Evolutionary conservation across 2,329 filamentous ascomycete genomes (phyloP).

Genomic region (Cylindrodendrum hubeiense): DNA sequence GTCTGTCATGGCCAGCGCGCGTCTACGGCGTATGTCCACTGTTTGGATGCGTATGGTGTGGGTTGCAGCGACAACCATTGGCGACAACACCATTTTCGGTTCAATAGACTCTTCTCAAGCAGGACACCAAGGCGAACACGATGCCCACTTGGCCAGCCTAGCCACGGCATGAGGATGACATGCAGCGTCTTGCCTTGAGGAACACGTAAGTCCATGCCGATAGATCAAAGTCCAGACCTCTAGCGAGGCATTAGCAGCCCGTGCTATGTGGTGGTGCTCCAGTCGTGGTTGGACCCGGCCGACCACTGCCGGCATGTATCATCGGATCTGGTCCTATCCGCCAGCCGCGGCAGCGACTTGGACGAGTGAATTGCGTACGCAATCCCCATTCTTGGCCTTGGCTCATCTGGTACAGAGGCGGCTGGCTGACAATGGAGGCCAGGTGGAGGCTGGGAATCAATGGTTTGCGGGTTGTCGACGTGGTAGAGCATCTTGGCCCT

Average conservation of each 20-base stretch:
- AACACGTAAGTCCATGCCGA: conserved; percentile 6
- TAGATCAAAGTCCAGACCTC: background rate
- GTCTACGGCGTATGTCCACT: background rate
- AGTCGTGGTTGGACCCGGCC: background rate
- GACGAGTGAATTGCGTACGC: conserved; percentile 8
- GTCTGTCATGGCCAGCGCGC: background rate
- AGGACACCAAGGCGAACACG: conserved; percentile 21
- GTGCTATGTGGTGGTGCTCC: background rate
- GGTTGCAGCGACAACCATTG: conserved; percentile 1
- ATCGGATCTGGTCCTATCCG: background rate
- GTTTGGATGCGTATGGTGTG: background rate
- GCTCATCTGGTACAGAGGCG: background rate
- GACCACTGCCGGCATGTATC: background rate
- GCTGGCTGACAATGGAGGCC: background rate
- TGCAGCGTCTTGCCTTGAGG: background rate
- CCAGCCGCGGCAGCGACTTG: background rate
- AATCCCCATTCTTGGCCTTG: conserved; percentile 9
- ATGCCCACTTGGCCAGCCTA: background rate
- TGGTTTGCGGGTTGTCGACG: conserved; percentile 6
- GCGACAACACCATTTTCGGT: conserved; percentile 1
- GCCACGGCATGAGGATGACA: conserved; percentile 13
- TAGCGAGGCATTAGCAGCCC: conserved; percentile 3
- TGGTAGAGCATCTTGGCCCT: background rate
- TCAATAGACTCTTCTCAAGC: background rate
- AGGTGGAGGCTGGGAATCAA: conserved; percentile 10